Conservation (phyloP, 129 eudicot genomes). For the Flaveria ramosissima region DNA sequence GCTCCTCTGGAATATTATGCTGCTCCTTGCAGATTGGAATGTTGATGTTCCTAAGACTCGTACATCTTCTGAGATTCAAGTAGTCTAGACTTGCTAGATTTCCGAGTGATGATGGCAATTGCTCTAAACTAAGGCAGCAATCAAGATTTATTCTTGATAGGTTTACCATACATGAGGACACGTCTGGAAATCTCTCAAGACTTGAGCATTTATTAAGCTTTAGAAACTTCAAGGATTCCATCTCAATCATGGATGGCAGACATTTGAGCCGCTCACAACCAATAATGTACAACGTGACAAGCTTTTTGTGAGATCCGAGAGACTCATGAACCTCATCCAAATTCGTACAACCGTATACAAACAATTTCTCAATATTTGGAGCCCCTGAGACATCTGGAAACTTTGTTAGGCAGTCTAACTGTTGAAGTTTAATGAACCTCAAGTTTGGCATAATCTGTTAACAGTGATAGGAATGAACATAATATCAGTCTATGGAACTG, state of each 20-base stretch:
- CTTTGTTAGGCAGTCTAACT: not conserved
- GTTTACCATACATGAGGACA: no score
- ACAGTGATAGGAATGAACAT: not conserved
- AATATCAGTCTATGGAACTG: not conserved
- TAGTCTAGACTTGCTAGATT: not conserved
- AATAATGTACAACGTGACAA: not conserved
- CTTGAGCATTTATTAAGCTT: no score
- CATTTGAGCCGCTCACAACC: not conserved
- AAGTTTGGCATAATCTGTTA: not conserved
- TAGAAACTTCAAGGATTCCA: not conserved
- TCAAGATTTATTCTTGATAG: not conserved
- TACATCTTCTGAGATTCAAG: not conserved
- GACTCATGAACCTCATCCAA: slow-evolving; percentile 15
- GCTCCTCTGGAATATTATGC: not conserved
- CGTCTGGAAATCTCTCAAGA: no score
- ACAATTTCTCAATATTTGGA: slow-evolving; percentile 3
- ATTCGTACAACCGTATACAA: not conserved
- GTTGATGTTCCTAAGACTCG: not conserved
- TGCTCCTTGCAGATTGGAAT: not conserved
- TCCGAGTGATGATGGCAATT: not conserved
- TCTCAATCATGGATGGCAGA: slow-evolving; percentile 5
- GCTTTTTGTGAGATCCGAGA: not conserved
- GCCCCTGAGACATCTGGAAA: slow-evolving; percentile 13
- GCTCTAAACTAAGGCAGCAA: not conserved
- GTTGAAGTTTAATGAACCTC: not conserved